Evolutionary conservation across 2,329 filamentous ascomycete species (phyloP).

Genomic region (Colletotrichum agaves): DNA sequence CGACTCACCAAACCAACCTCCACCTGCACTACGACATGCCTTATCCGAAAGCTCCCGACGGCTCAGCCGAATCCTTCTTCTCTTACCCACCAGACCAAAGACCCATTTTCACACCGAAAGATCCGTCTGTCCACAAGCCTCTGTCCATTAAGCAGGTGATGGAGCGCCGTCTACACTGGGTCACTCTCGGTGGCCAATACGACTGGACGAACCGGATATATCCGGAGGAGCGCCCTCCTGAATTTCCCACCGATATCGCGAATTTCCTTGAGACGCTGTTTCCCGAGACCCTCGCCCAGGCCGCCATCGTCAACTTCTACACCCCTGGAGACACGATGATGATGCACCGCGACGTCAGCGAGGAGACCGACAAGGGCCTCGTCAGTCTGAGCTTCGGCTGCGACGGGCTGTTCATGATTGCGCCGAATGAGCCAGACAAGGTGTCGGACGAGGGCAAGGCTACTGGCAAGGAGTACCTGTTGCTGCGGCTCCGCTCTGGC

Average conservation of each 20-base stretch:
- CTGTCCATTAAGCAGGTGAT: constrained; percentile 77
- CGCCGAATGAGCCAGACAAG: constrained; percentile 59
- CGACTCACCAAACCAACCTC: constrained; percentile 86
- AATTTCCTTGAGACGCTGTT: constrained; percentile 76
- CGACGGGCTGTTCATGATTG: constrained; percentile 88
- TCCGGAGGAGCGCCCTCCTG: constrained; percentile 72
- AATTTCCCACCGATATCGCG: constrained; percentile 80
- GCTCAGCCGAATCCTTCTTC: constrained; percentile 62
- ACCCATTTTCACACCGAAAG: constrained; percentile 72
- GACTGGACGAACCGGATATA: constrained; percentile 93
- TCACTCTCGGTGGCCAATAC: constrained; percentile 94
- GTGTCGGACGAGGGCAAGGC: constrained; percentile 41
- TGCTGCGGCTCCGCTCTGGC: constrained; percentile 80
- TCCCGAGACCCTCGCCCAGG: constrained; percentile 81
- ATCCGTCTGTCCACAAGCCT: constrained; percentile 78
- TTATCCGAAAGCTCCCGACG: constrained; percentile 55
- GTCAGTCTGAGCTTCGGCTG: constrained; percentile 91
- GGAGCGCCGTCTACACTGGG: constrained; percentile 87
- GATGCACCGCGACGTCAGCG: constrained; percentile 93
- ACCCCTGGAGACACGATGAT: constrained; percentile 90
- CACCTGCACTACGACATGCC: constrained; percentile 81
- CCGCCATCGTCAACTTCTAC: constrained; percentile 95
- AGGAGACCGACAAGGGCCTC: constrained; percentile 80
- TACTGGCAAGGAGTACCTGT: constrained; percentile 59
- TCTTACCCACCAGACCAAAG: constrained; percentile 59